Base-by-base conservation (phyloP, 257 asterid genomes). In the Nicotiana tabacum region DNA sequence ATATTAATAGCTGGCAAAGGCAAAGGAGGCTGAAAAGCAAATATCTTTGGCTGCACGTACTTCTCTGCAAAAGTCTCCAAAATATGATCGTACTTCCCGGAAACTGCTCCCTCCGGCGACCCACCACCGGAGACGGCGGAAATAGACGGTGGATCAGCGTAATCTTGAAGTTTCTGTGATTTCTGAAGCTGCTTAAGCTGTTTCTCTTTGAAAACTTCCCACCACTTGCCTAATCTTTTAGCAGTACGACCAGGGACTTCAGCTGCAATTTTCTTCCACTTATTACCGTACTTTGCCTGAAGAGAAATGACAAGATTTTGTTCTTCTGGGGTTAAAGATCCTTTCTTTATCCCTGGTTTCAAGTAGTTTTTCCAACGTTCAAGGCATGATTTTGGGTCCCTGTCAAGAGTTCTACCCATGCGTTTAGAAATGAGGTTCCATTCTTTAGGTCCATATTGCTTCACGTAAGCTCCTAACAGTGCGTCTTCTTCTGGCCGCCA, bases 151-250 rank as follows among this genome's bases (percentile, higher is more conserved):
- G 87, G 64, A 24, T 88, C 62, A 77, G 67, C 39, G 68, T 64
- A 88, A 2, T 87, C 90, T 58, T 58, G 86, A 53, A 74, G 80
- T 5, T 85, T 82, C 24, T 85, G 87, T 6, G 91, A 85, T 4
- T 87, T 88, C 37, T 87, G 90, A 0, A 90, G 76, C 84, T 90
- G 92, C 82, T 93, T 93, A 39, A 92, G 88, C 89, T 92, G 96
- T 82, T 95, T 93, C 88, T 93, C 98, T 77, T 93, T 93, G 80
- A 92, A 92, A 82, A 93, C 98, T 87, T 95, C 97, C 98, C 98
- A 93, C 98, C 98, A 92, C 90, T 95, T 95, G 3, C 97, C 97
- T 2, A 94, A 81, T 5, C 97, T 90, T 85, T 95, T 95, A 64
- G 98, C 97, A 61, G 97, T 95, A 21, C 92, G 93, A 66, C 97